Evolutionary conservation across 116 monocot genomes (phyloP).

Genomic region (Thalassia testudinum): DNA sequence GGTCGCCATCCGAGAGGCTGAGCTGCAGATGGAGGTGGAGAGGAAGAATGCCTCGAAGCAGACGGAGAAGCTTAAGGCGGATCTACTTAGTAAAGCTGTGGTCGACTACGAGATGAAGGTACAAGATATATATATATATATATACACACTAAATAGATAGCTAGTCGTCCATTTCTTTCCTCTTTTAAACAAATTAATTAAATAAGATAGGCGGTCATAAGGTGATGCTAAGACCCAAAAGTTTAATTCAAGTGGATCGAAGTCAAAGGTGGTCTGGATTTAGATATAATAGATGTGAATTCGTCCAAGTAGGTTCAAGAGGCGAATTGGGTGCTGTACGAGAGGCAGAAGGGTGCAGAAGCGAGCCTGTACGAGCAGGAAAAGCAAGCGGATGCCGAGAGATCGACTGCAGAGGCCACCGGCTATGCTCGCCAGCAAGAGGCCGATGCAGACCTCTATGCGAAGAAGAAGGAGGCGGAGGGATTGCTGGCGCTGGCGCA

Average conservation of each 20-base stretch:
- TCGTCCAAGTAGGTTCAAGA: slow-evolving; percentile 28
- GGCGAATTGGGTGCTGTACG: slow-evolving; percentile 63
- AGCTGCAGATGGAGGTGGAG: slow-evolving; percentile 86
- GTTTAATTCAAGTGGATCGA: too few relatives aligned
- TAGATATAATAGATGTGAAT: too few relatives aligned
- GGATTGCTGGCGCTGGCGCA: slow-evolving; percentile 40
- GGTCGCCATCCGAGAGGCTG: slow-evolving; percentile 56
- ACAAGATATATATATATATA: too few relatives aligned
- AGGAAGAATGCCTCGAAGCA: slow-evolving; percentile 41
- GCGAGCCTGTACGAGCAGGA: slow-evolving; percentile 47
- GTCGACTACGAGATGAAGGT: slow-evolving; percentile 76
- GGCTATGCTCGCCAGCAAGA: slow-evolving; percentile 40
- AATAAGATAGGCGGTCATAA: too few relatives aligned
- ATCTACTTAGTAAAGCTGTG: slow-evolving; percentile 42
- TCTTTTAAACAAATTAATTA: too few relatives aligned
- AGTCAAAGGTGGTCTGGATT: too few relatives aligned
- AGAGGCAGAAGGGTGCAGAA: slow-evolving; percentile 58
- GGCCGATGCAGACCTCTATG: slow-evolving; percentile 61
- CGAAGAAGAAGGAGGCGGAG: slow-evolving; percentile 46
- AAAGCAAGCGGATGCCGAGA: slow-evolving; percentile 26
- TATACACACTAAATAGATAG: too few relatives aligned
- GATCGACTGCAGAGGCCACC: slow-evolving; percentile 31
- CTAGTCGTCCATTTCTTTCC: too few relatives aligned
- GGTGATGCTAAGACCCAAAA: too few relatives aligned
- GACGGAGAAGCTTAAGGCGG: slow-evolving; percentile 81